These are phyloP conservation scores for Ichthyophthirius multifiliis DNA, from an alignment of 169 alveolate genomes.

Conservation along the genomic window DNA sequence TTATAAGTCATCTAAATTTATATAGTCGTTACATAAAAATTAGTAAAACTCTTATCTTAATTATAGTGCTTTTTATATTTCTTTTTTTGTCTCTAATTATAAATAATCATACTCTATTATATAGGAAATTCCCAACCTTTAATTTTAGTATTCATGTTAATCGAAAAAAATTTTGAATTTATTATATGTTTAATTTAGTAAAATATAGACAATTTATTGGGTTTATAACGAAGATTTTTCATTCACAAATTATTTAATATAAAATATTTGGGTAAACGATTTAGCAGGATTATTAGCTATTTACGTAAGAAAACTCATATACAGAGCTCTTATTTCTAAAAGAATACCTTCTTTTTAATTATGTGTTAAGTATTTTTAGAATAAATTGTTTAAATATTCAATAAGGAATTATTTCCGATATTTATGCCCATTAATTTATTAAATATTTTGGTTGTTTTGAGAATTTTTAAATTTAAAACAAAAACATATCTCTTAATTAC, in stretches of 20 bases:
- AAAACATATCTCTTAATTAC: neutral
- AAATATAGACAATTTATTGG: neutral
- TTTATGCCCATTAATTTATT: neutral
- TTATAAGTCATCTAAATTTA: neutral
- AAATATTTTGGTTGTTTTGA: neutral
- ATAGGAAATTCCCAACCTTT: neutral
- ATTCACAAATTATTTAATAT: neutral
- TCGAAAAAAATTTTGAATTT: neutral
- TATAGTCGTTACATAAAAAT: neutral
- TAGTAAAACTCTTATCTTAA: neutral
- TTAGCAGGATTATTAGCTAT: neutral
- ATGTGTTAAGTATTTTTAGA: neutral
- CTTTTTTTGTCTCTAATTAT: neutral
- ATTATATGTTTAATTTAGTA: neutral
- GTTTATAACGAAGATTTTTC: neutral
- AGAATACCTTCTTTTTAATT: neutral
- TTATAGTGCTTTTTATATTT: neutral
- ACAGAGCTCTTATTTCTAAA: neutral
- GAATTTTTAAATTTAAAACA: neutral
- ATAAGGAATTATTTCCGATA: neutral
- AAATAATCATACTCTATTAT: neutral
- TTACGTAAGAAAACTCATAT: neutral
- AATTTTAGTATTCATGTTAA: neutral
- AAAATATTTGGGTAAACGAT: neutral
- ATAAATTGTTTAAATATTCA: neutral